phyloP scores from a whole-genome alignment of 176 grass and related monocot genomes.

The Metroxylon sagu region DNA sequence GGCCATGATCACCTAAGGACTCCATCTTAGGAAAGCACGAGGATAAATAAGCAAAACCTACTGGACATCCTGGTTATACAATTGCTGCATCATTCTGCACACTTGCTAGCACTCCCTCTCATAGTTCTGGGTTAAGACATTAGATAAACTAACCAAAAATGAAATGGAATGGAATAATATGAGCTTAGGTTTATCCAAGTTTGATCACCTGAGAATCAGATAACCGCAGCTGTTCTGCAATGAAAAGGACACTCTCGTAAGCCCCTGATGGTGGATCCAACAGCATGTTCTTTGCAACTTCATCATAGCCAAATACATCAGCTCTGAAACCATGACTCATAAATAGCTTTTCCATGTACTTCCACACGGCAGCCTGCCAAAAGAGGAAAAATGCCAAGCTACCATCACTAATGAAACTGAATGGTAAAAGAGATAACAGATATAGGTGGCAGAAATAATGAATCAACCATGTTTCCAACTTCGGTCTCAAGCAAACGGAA shows the following conservation, averaged over 20 bases:
- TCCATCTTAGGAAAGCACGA: no score
- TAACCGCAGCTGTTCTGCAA: slow-evolving; percentile 67
- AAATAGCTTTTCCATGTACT: slow-evolving; percentile 55
- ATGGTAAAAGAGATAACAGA: neutral
- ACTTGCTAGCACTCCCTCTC: no score
- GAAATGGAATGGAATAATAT: no score
- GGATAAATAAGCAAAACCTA: no score
- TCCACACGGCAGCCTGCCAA: slow-evolving; percentile 33
- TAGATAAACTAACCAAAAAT: no score
- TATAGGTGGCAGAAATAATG: neutral
- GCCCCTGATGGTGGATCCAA: slow-evolving; percentile 23
- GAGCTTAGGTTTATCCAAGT: no score
- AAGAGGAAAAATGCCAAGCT: slow-evolving; percentile 14
- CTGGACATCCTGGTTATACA: no score
- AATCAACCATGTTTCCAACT: slow-evolving; percentile 30
- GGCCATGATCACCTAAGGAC: no score
- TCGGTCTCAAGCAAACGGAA: slow-evolving; percentile 24
- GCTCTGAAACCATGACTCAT: slow-evolving; percentile 46
- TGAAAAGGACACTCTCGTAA: slow-evolving; percentile 36
- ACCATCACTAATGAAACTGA: slow-evolving; percentile 14
- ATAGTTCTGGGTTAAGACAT: no score
- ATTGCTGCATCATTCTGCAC: no score
- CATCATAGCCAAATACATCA: slow-evolving; percentile 37
- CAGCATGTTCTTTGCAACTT: slow-evolving; percentile 33
- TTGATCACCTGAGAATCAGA: slow-evolving; percentile 87